Conservation (phyloP, 768 basidiomycete species). For the Trametes coccinea region DNA sequence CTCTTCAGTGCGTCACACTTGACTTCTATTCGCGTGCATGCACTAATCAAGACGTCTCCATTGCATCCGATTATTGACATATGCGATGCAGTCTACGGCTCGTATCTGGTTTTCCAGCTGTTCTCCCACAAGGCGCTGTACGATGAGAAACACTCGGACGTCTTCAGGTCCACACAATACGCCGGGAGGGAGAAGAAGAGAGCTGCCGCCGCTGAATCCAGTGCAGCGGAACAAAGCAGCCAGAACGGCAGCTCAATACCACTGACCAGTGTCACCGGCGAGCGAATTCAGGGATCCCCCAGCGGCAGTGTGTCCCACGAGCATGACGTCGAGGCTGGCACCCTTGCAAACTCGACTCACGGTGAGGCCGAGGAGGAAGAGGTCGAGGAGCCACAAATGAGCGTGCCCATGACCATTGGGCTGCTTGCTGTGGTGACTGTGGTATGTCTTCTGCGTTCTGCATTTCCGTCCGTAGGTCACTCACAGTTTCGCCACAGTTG, state of each 20-base stretch:
- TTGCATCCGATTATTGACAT: too few relatives aligned
- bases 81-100: constrained; percentile 44
- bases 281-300: constrained; percentile 13
- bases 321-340: constrained; percentile 13
- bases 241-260: constrained; percentile 15
- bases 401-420: constrained; percentile 34
- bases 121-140: constrained; percentile 58
- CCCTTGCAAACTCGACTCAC: background rate
- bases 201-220: background rate
- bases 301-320: constrained; percentile 3
- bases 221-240: background rate
- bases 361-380: constrained; percentile 30
- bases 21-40: background rate
- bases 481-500: constrained; percentile 28
- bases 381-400: constrained; percentile 38
- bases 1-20: constrained; percentile 44
- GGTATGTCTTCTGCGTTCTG: constrained; percentile 27
- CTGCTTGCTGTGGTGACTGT: constrained; percentile 42
- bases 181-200: constrained; percentile 10
- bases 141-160: constrained; percentile 32
- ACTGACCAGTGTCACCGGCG: background rate
- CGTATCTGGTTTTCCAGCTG: constrained; percentile 56
- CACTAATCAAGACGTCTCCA: background rate
- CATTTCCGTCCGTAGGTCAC: background rate
- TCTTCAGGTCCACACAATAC: constrained; percentile 30